A percentile compares a stretch with the other conserved stretches of the same genome.
phyloP scores from a whole-genome alignment of 2,329 filamentous ascomycete species.

The Cadophora sp. region DNA sequence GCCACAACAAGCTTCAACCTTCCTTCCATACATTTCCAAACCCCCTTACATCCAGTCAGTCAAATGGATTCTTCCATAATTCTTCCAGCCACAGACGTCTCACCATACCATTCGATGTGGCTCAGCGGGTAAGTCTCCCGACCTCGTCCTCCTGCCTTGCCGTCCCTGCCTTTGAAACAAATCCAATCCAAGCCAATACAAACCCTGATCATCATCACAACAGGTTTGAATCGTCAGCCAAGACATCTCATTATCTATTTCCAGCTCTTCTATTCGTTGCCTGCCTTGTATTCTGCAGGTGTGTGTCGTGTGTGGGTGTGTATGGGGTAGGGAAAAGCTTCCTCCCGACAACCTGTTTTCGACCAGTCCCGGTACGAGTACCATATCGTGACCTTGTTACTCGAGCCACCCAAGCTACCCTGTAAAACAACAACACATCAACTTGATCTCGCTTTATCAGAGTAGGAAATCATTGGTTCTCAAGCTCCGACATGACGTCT shows the following conservation, averaged over 20 bases:
- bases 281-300: neutral
- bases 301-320: neutral
- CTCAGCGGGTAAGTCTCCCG: slow-evolving; percentile 3
- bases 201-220: neutral
- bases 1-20: neutral
- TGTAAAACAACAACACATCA: too few species aligned
- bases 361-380: too few species aligned
- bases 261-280: neutral
- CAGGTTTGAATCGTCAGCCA: slow-evolving; percentile 19
- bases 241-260: slow-evolving; percentile 10
- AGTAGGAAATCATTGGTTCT: slow-evolving; percentile 8
- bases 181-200: neutral
- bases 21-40: neutral
- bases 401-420: too few species aligned
- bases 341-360: slow-evolving; percentile 8
- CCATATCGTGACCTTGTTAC: too few species aligned
- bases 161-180: neutral
- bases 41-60: neutral
- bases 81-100: slow-evolving; percentile 14
- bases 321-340: neutral
- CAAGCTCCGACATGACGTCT: slow-evolving; percentile 8
- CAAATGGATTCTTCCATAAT: neutral
- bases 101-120: neutral
- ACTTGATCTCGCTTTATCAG: too few species aligned
- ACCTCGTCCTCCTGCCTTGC: too few species aligned